Percentiles rank a stretch among this genome's conserved stretches.
Conservation (phyloP, 768 basidiomycete genomes). For the Tricholoma saponaceum region DNA sequence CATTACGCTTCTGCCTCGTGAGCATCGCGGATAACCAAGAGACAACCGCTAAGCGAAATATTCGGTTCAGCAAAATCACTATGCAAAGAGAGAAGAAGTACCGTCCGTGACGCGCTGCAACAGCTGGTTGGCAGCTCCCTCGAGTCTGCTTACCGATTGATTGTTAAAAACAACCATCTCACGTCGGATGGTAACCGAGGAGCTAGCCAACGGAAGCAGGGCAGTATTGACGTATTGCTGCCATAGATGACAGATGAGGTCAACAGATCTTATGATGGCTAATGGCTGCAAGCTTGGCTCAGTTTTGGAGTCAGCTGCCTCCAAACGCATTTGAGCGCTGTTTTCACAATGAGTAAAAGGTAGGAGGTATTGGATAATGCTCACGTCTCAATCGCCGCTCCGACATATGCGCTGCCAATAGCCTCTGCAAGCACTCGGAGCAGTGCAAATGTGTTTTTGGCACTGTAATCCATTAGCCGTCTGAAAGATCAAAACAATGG, state of each 20-base stretch:
- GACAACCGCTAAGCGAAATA: conserved; percentile 50
- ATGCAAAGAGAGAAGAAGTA: conserved; percentile 30
- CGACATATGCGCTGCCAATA: conserved; percentile 79
- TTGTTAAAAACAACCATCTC: conserved; percentile 94
- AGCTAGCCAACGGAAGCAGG: conserved; percentile 79
- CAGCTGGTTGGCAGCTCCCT: conserved; percentile 75
- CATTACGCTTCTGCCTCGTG: conserved; percentile 89
- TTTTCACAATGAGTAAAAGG: background rate
- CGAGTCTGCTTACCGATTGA: conserved; percentile 79
- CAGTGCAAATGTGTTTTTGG: conserved; percentile 84
- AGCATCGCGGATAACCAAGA: conserved; percentile 74
- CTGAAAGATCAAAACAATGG: background rate
- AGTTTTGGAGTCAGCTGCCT: conserved; percentile 65
- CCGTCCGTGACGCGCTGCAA: conserved; percentile 82
- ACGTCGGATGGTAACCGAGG: conserved; percentile 80
- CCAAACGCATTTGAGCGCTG: conserved; percentile 70
- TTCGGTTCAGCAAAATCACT: background rate
- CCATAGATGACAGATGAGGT: conserved; percentile 94
- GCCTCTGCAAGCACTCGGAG: conserved; percentile 84
- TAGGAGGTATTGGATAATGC: conserved; percentile 21
- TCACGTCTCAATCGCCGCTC: conserved; percentile 89
- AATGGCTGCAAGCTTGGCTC: conserved; percentile 80
- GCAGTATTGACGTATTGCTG: conserved; percentile 94
- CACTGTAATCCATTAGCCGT: conserved; percentile 38
- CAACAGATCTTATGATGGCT: conserved; percentile 61